Evolutionary conservation across 768 basidiomycete genomes (phyloP), one percentile per base, ranked within the genome.

Genomic region (Gelatoporia subvermispora): DNA sequence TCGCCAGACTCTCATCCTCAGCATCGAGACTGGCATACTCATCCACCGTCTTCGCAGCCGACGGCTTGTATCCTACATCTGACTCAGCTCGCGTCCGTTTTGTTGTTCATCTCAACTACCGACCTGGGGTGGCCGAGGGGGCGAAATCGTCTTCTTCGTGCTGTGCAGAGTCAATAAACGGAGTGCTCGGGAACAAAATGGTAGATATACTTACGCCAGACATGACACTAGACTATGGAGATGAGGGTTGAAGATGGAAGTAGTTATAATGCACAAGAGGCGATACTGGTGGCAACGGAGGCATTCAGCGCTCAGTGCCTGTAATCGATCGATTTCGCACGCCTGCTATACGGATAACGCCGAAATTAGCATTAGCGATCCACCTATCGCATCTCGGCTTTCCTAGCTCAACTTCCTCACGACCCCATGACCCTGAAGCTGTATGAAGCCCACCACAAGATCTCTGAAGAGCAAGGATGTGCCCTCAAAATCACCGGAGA

Each of bases 1-100:
- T 84, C 25, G 86, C 84, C 59, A 98, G 77, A 65, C 89, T 92
- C 69, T 96, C 94, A 65, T 97, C 94, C 52, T 88, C 76, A 24
- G 86, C 84, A 69, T 96, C 94, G 38, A 95, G 79, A 35, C 83
- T 69, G 21, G 89, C 86, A 39, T 91, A 89, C 65, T 94, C 90
- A 21, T 89, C 90, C 11, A 86, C 70, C 39, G 77, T 75, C 72
- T 89, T 89, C 25, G 74, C 78, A 49, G 76, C 81, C 31, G 71
- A 63, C 34, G 78, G 79, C 67, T 85, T 91, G 74, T 91, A 92
- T 49, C 89, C 89, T 89, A 56, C 31, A 35, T 16, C 38, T 49
- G 41, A 41, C 45, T 38, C 25, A 35, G 20, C 15, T 38, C 37
- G 45, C 37, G 25, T 39, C 17, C 31, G 49, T n/a, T n/a, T n/a